Evolutionary conservation across 2,329 filamentous ascomycete species (phyloP).

Genomic region (Cercospora sesami): DNA sequence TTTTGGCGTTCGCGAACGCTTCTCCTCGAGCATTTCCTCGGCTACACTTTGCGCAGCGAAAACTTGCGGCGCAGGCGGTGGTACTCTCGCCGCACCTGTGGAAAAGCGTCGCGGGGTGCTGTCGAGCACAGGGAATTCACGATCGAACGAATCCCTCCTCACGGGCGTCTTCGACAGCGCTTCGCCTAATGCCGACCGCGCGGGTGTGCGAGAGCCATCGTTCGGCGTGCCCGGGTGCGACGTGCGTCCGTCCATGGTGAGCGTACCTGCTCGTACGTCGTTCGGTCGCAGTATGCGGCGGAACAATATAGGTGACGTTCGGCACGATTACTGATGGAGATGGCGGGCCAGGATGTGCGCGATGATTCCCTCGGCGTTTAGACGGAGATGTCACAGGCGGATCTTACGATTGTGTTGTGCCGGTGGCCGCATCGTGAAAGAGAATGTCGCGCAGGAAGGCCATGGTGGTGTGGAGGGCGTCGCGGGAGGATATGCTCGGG

Average conservation of each 20-base stretch:
- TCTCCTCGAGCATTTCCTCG: constrained; percentile 34
- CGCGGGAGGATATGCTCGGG: constrained; percentile 4
- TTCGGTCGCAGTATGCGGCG: background rate
- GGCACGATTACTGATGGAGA: constrained; percentile 1
- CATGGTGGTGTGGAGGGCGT: background rate
- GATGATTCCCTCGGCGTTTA: background rate
- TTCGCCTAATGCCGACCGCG: constrained; percentile 32
- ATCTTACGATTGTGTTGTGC: constrained; percentile 4
- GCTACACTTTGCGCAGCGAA: constrained; percentile 34
- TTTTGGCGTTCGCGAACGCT: constrained; percentile 29
- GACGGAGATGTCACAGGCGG: constrained; percentile 8
- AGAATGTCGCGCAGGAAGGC: background rate
- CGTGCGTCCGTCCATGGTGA: constrained; percentile 16
- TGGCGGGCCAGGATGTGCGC: background rate
- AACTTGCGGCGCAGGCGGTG: constrained; percentile 37
- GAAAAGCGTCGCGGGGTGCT: constrained; percentile 37
- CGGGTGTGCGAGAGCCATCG: constrained; percentile 16
- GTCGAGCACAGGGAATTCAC: constrained; percentile 34
- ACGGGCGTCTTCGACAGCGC: constrained; percentile 34
- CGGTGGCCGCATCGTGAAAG: constrained; percentile 1
- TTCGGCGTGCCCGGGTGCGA: constrained; percentile 28
- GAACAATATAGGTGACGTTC: background rate
- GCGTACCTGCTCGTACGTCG: background rate
- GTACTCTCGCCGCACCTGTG: constrained; percentile 37
- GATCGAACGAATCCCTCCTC: constrained; percentile 38